These are phyloP conservation scores for Aplosporella prunicola DNA, from an alignment of 2,329 filamentous ascomycete genomes.

Conservation along the genomic window DNA sequence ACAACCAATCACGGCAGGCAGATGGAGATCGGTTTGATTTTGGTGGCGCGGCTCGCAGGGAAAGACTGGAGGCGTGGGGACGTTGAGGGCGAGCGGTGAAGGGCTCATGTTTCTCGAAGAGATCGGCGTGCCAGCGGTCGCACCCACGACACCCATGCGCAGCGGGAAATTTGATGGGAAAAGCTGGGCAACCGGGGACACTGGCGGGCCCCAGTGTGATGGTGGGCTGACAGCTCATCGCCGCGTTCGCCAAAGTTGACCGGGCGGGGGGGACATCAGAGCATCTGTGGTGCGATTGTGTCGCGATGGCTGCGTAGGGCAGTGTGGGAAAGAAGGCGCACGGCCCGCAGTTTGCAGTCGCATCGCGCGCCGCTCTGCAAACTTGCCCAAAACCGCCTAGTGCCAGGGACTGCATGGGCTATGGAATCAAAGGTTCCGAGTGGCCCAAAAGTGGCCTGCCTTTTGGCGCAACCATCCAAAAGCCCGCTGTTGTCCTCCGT, in stretches of 20 bases:
- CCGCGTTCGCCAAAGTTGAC: not conserved
- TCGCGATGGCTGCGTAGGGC: slow-evolving; percentile 6
- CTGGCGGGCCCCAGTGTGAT: slow-evolving; percentile 8
- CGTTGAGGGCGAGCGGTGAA: not conserved
- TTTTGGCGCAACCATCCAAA: slow-evolving; percentile 5
- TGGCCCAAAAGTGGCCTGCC: no score
- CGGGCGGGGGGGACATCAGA: slow-evolving; percentile 1
- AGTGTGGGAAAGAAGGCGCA: not conserved
- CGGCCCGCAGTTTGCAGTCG: slow-evolving; percentile 1
- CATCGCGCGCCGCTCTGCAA: slow-evolving; percentile 3
- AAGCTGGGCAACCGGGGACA: not conserved
- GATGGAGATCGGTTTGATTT: no score
- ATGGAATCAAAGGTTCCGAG: slow-evolving; percentile 1
- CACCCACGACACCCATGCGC: not conserved
- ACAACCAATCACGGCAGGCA: no score
- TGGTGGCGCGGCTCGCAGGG: slow-evolving; percentile 5
- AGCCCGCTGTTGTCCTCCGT: not conserved
- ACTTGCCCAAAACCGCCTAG: slow-evolving; percentile 3
- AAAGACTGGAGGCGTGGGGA: slow-evolving; percentile 1
- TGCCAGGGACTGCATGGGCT: slow-evolving; percentile 2
- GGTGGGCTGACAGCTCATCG: slow-evolving; percentile 5
- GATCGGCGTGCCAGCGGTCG: slow-evolving; percentile 3
- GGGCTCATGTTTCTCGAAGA: slow-evolving; percentile 8
- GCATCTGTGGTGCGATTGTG: slow-evolving; percentile 6
- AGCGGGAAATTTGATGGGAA: slow-evolving; percentile 5